Evolutionary conservation across 1,139 yeast genomes (phyloP).

Genomic region (Kazachstania sp.): DNA sequence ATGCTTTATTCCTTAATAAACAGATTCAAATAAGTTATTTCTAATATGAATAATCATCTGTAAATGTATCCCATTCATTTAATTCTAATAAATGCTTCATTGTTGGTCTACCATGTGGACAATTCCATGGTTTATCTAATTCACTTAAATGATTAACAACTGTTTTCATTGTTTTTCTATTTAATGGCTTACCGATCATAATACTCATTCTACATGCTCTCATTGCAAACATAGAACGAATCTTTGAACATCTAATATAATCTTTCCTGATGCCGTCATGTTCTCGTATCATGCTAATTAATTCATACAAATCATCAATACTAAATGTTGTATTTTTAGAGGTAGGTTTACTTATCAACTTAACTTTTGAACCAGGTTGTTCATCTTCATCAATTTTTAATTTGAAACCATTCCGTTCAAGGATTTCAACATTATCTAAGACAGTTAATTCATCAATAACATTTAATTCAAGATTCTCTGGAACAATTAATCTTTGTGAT

Average conservation of each 20-base stretch:
- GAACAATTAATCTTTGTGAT: slow-evolving; percentile 64
- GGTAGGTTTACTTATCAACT: slow-evolving; percentile 57
- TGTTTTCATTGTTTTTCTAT: slow-evolving; percentile 47
- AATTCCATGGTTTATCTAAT: slow-evolving; percentile 93
- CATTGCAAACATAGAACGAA: slow-evolving; percentile 81
- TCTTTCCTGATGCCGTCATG: slow-evolving; percentile 34
- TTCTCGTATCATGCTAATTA: slow-evolving; percentile 52
- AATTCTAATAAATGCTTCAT: slow-evolving; percentile 77
- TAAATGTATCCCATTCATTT: slow-evolving; percentile 40
- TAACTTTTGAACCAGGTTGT: slow-evolving; percentile 50
- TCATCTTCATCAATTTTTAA: slow-evolving; percentile 40
- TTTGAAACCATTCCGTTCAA: slow-evolving; percentile 70
- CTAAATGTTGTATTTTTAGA: slow-evolving; percentile 65
- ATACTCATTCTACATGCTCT: slow-evolving; percentile 89
- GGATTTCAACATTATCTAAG: slow-evolving; percentile 46
- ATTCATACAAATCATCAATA: slow-evolving; percentile 62
- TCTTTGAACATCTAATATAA: slow-evolving; percentile 60
- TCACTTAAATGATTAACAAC: slow-evolving; percentile 61
- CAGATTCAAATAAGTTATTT: not conserved
- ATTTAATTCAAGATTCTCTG: slow-evolving; percentile 55
- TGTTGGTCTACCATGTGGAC: slow-evolving; percentile 98
- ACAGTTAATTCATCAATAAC: slow-evolving; percentile 71
- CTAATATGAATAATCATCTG: slow-evolving; percentile 32
- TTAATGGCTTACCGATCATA: slow-evolving; percentile 80
- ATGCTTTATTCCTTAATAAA: not conserved